phyloP scores from a whole-genome alignment of 345 rosid species.

The Durio zibethinus region DNA sequence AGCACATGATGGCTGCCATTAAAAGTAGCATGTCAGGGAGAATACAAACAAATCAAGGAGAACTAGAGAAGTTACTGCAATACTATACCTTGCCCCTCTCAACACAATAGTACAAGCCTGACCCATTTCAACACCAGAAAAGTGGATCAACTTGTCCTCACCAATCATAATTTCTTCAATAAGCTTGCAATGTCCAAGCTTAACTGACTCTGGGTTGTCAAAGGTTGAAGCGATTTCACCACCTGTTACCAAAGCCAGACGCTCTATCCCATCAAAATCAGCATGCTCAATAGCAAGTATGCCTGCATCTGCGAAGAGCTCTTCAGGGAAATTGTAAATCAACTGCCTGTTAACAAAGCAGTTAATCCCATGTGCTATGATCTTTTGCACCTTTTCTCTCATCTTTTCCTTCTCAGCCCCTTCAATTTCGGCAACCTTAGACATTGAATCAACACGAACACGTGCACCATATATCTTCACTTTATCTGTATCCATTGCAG shows the following conservation, averaged over 20 bases:
- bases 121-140: conserved; percentile 94
- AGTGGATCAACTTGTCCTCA: conserved; percentile 94
- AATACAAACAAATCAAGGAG: not conserved
- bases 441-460: conserved; percentile 97
- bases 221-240: conserved; percentile 98
- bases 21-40: not conserved
- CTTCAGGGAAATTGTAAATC: conserved; percentile 97
- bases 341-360: conserved; percentile 98
- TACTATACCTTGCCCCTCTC: conserved; percentile 82
- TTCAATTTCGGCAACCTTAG: conserved; percentile 95
- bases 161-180: conserved; percentile 99
- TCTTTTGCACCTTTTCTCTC: conserved; percentile 97
- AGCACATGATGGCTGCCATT: conserved; percentile 81
- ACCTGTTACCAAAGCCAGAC: conserved; percentile 88
- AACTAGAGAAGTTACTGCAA: not conserved
- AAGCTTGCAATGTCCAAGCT: conserved; percentile 89
- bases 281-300: conserved; percentile 99
- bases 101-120: conserved; percentile 95
- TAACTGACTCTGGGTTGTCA: conserved; percentile 97
- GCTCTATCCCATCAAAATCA: conserved; percentile 98
- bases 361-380: conserved; percentile 84
- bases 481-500: conserved; percentile 99
- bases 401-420: conserved; percentile 99
- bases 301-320: conserved; percentile 96
- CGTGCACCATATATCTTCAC: conserved; percentile 99